Evolutionary conservation across 139 green algal species (phyloP).

Genomic region (Chara braunii): DNA sequence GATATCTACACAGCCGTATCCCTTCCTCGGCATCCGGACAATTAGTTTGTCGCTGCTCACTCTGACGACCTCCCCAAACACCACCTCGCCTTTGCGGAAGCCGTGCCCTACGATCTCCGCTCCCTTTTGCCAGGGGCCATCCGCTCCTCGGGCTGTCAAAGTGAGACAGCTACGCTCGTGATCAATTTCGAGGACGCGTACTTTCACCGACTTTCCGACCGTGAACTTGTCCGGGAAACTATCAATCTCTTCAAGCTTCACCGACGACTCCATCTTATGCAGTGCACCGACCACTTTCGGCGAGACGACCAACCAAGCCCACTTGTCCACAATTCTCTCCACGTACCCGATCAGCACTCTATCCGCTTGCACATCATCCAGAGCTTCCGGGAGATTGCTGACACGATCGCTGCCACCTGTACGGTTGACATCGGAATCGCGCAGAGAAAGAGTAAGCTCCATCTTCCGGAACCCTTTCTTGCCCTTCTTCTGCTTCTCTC

Average conservation of each 20-base stretch:
- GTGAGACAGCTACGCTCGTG: not conserved
- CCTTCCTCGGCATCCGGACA: conserved; percentile 49
- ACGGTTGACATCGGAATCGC: too few relatives aligned
- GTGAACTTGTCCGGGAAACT: conserved; percentile 12
- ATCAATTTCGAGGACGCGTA: conserved; percentile 1
- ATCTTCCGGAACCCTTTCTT: too few relatives aligned
- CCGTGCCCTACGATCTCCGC: too few relatives aligned
- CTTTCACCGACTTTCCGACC: conserved; percentile 4
- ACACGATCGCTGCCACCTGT: not conserved
- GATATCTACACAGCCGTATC: conserved; percentile 50
- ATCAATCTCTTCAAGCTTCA: conserved; percentile 14
- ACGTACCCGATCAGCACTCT: conserved; percentile 21
- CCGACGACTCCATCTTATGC: conserved; percentile 44
- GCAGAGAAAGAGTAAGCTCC: too few relatives aligned
- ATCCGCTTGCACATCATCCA: conserved; percentile 15
- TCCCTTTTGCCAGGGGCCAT: too few relatives aligned
- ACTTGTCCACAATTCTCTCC: conserved; percentile 7
- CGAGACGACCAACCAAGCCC: conserved; percentile 5
- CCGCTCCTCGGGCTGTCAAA: too few relatives aligned
- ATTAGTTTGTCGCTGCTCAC: conserved; percentile 55
- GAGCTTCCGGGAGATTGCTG: too few relatives aligned
- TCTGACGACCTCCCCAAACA: conserved; percentile 44
- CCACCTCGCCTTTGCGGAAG: conserved; percentile 40
- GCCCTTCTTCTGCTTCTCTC: too few relatives aligned
- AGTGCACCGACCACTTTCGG: conserved; percentile 38